Evolutionary conservation across 1,284 basidiomycete species (phyloP), one percentile per base, ranked within the genome.

Genomic region (Chondrostereum purpureum): DNA sequence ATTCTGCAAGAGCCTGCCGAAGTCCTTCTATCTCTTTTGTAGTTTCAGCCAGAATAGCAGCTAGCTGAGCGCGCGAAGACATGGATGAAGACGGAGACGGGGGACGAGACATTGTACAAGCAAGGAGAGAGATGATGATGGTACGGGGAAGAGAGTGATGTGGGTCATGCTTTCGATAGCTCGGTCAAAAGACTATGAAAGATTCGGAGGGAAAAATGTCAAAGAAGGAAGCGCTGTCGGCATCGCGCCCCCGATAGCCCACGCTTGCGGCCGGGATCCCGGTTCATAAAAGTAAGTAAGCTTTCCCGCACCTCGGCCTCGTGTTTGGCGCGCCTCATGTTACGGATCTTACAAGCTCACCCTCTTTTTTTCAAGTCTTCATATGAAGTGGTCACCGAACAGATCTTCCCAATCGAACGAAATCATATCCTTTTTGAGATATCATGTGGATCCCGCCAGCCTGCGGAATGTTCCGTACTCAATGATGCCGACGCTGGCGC

Each of bases 1-100:
- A 47, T 20, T 44, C 45, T 16, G 46, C 35, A 11, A 41, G 35
- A n/a, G 16, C 27, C 5, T 40, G 31, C 38, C 47, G 47, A 27
- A 45, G 36, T 14, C 39, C 33, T 16, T 52, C 50, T 5, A 46
- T 20, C 20, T 49, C 42, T 10, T 19, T 27, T n/a, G n/a, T n/a
- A 31, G 27, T 31, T 31, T 31, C 27, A 31, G n/a, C n/a, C n/a
- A n/a, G n/a, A n/a, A n/a, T n/a, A n/a, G n/a, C n/a, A n/a, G n/a
- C n/a, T n/a, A n/a, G n/a, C n/a, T n/a, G n/a, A n/a, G n/a, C n/a
- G n/a, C n/a, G n/a, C n/a, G n/a, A n/a, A n/a, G n/a, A n/a, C n/a
- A n/a, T n/a, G n/a, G n/a, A n/a, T n/a, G n/a, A n/a, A n/a, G n/a
- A n/a, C 8, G 27, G 27, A n/a, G 27, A 31, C n/a, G 27, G 27